Conservation (phyloP, 2,329 filamentous ascomycete genomes). For the Colletotrichum eremochloae region DNA sequence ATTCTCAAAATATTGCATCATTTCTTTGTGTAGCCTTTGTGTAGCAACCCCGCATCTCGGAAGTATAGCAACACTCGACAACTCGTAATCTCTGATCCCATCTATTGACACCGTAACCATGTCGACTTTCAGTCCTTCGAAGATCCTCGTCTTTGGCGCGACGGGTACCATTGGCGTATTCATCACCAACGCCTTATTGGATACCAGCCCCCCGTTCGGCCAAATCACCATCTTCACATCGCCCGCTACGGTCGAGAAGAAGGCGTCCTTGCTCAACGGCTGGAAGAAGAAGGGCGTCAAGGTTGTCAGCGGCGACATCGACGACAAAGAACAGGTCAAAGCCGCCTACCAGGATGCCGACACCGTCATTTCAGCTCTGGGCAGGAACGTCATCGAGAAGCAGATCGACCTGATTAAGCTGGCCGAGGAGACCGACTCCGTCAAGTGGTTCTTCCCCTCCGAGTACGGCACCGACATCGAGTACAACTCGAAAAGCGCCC, state of each 20-base stretch:
- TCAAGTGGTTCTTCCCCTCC: constrained; percentile 76
- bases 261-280: constrained; percentile 43
- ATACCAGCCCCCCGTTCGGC: constrained; percentile 51
- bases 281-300: constrained; percentile 45
- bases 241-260: constrained; percentile 37
- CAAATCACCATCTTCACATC: constrained; percentile 53
- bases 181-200: constrained; percentile 55
- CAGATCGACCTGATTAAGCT: constrained; percentile 74
- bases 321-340: constrained; percentile 58
- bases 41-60: background rate
- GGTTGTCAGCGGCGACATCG: constrained; percentile 54
- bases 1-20: background rate
- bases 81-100: background rate
- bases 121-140: constrained; percentile 27
- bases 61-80: background rate
- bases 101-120: constrained; percentile 10
- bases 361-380: constrained; percentile 75
- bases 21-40: background rate
- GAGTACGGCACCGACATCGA: constrained; percentile 78
- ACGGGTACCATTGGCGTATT: constrained; percentile 58
- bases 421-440: constrained; percentile 65
- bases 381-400: constrained; percentile 70
- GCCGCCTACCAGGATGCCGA: constrained; percentile 72
- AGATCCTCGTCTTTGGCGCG: constrained; percentile 51
- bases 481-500: constrained; percentile 67